Evolutionary conservation across 2,329 filamentous ascomycete species (phyloP), one percentile per base, ranked within the genome.

Genomic region (Aspergillus pseudoterreus): DNA sequence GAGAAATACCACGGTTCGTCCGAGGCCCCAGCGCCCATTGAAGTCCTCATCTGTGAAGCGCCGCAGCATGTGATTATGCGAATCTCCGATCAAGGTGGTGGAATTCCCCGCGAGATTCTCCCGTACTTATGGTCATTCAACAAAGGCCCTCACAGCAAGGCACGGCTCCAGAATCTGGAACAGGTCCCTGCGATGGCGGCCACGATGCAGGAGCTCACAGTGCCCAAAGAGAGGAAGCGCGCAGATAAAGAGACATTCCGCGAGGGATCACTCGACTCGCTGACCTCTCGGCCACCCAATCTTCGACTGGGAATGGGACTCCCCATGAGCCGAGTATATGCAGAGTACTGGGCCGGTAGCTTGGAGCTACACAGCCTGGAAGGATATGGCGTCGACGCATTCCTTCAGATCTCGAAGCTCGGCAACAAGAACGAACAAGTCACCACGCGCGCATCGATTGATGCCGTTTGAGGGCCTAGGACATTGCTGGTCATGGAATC

Each of bases 351-450:
- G 94, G 94, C 94, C 2, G 94, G 94, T 21, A 94, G 83, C 62
- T 75, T 99, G 8, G 88, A 96, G 63, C 72, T 97, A 52, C 92
- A 97, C 68, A 96, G 88, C 64, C 75, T 99, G 6, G 92, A 96
- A 67, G 95, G 94, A 0, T 97, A 96, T 68, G 94, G 94, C 12
- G 90, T 95, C 6, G 94, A 99, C 74, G 92, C 89, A 0, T 99
- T 99, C 66, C 74, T 99, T 57, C 92, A 97, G 68, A 96, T 99
- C 54, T 95, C 90, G 4, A 95, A 95, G 69, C 78, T 99, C 51
- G 94, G 94, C 17, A 99, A 99, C 70, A 96, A 96, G 78, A 96
- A 97, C 66, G 94, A 99, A 76, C 90, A 95, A 71, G 78, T 99
- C 55, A 90, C 80, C 15, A 90, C 84, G 24, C 78, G 88, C 63